Percentiles rank a stretch among this genome's conserved stretches.
Conservation (phyloP, 2,329 filamentous ascomycete genomes). For the Penicillium aurantiogriseum region DNA sequence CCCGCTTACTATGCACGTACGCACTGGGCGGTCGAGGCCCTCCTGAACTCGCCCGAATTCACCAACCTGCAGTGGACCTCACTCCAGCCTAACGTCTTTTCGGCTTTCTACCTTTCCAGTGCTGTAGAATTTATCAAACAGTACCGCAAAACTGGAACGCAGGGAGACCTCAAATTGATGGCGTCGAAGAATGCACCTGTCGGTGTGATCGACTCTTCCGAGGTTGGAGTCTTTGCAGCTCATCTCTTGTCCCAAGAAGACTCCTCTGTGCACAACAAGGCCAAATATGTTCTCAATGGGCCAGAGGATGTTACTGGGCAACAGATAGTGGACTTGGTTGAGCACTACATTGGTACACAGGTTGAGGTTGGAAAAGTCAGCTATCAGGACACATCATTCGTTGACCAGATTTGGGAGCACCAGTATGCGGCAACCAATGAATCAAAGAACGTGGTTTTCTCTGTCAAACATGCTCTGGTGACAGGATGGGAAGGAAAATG, state of each 20-base stretch:
- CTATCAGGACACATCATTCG: conserved; percentile 34
- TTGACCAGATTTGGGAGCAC: conserved; percentile 24
- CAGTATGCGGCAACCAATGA: conserved; percentile 10
- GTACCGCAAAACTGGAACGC: conserved; percentile 35
- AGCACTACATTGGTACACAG: conserved; percentile 31
- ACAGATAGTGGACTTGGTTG: conserved; percentile 36
- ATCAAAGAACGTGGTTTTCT: conserved; percentile 31
- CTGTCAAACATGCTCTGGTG: conserved; percentile 24
- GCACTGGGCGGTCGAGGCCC: conserved; percentile 45
- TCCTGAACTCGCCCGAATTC: conserved; percentile 41
- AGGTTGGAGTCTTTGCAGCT: conserved; percentile 40
- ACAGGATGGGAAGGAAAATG: conserved; percentile 36
- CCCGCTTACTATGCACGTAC: conserved; percentile 37
- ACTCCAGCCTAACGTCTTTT: conserved; percentile 41
- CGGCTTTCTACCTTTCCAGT: conserved; percentile 20
- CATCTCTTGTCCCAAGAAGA: conserved; percentile 36
- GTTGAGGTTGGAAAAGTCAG: conserved; percentile 29
- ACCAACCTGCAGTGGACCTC: conserved; percentile 40
- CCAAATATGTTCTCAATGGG: conserved; percentile 43
- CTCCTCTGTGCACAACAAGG: conserved; percentile 28
- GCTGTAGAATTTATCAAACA: conserved; percentile 35
- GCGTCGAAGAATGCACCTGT: conserved; percentile 29
- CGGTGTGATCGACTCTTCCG: conserved; percentile 14
- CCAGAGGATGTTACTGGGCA: conserved; percentile 41
- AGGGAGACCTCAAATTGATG: conserved; percentile 31